Evolutionary conservation across 768 basidiomycete species (phyloP).

Genomic region (Boletus rubropictus): DNA sequence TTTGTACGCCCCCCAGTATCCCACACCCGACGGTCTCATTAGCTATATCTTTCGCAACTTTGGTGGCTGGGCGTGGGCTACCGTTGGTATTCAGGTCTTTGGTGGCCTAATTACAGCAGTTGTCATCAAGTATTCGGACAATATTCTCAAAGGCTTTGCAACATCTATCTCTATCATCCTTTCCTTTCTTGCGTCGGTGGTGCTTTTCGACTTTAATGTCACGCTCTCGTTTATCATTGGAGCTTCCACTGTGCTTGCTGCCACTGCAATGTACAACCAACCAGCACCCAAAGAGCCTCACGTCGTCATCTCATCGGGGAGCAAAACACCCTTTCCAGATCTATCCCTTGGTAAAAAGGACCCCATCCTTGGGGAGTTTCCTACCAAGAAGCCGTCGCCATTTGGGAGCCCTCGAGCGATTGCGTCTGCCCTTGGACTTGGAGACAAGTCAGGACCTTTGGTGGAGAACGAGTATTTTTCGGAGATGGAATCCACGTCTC

Average conservation of each 20-base stretch:
- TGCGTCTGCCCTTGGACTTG: constrained; percentile 44
- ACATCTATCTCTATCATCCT: constrained; percentile 91
- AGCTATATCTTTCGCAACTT: constrained; percentile 75
- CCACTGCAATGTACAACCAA: constrained; percentile 96
- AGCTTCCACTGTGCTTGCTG: constrained; percentile 73
- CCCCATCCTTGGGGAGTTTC: constrained; percentile 57
- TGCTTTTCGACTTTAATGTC: constrained; percentile 84
- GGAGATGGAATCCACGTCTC: constrained; percentile 38
- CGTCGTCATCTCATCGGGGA: constrained; percentile 30
- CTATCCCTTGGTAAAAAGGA: constrained; percentile 44
- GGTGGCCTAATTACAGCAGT: constrained; percentile 92
- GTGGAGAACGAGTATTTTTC: constrained; percentile 33
- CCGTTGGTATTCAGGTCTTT: constrained; percentile 82
- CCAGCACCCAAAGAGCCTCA: constrained; percentile 39
- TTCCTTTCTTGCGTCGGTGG: constrained; percentile 90
- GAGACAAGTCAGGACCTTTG: constrained; percentile 24
- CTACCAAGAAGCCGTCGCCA: constrained; percentile 41
- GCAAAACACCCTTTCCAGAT: constrained; percentile 36
- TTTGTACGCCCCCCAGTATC: constrained; percentile 45
- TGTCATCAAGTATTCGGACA: constrained; percentile 96
- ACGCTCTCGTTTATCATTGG: constrained; percentile 86
- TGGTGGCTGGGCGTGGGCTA: constrained; percentile 92
- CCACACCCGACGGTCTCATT: constrained; percentile 45
- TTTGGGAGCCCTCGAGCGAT: constrained; percentile 48
- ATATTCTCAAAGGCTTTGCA: constrained; percentile 95